Base-by-base conservation (phyloP, 768 basidiomycete genomes). In the Suillus lakei region DNA sequence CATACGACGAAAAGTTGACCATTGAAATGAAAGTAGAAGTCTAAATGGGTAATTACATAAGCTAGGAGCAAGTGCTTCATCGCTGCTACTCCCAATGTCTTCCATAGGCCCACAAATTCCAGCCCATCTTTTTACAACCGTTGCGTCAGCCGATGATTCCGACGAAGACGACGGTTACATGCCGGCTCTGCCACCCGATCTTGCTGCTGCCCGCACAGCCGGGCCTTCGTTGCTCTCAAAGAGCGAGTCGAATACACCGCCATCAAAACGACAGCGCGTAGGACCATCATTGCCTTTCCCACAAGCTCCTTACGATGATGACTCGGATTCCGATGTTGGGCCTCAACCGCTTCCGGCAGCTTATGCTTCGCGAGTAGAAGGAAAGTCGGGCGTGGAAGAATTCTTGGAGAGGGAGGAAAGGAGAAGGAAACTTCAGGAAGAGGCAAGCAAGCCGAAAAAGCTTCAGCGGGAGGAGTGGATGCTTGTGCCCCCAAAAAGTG, bases 391-490 rank as follows among this genome's bases (percentile, higher is more conserved):
- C 5, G 91, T 96, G 5, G 78, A 86, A 55, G 91, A 93, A 74
- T 98, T 98, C 68, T 77, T 95, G 72, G 94, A 93, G 73, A 83
- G 86, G 62, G 96, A 99, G 76, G 92, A 92, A 71, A 86, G 89
- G 65, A 81, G 92, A 67, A 80, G 86, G 63, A 89, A 91, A 70
- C 81, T 88, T 65, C 81, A 88, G 38, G 91, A 95, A 87, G 95
- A 92, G 81, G 91, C 89, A 1, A 79, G 83, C 13, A 90, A 91
- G 70, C 92, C 92, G 13, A 95, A 95, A 76, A 84, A 85, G 44
- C 80, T 88, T 44, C 81, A 94, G 76, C 88, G 98, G 50, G 94
- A 98, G 23, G 96, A 96, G 76, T 99, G 98, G 98, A 99, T 99
- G 98, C 84, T 99, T 53, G 91, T 92, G 1, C 97, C 97, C 1